Base-by-base conservation (phyloP, 208 protist genomes). In the Leptomonas seymouri region DNA sequence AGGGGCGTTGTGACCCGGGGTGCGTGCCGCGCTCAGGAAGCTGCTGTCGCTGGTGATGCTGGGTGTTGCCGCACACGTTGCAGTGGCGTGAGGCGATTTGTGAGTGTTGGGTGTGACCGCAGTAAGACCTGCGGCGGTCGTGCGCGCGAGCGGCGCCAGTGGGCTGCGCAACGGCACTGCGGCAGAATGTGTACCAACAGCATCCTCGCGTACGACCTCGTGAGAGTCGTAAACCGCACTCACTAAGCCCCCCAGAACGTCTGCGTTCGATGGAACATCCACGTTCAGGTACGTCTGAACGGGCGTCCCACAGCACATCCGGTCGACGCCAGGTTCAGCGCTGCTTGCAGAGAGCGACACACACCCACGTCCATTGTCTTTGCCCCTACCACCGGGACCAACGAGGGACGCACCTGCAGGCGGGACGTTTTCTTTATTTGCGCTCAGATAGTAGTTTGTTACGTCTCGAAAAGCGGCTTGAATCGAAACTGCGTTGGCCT, bases 401-500 rank as follows among this genome's bases (percentile, higher is more conserved):
- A 39, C 27, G 12, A 30, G n/a, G 3, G 42, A 16, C 30, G n/a
- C 23, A 6, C 58, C 58, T 4, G 25, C 39, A 27, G 78, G 78
- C 0, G 69, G 73, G 18, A 80, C 67, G 62, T 84, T 80, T 45
- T 80, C 78, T 56, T 84, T 84, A 50, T 79, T 75, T 0, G 69
- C 67, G 25, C 50, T 72, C 18, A 74, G 31, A 36, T 80, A 76
- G 27, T 31, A 31, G 42, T 80, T 80, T 4, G 72, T 84, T 34
- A 84, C 60, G n/a, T 84, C 74, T 11, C 74, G 78, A 31, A 84
- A 78, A 3, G 70, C 71, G 8, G 71, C 56, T 39, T 69, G 63
- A 5, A 72, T 67, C 20, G 48, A 45, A 4, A 61, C 21, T 9
- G 53, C 45, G 20, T 23, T 55, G 16, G 23, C 34, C 31, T 18